Base-by-base conservation (phyloP, 2,329 filamentous ascomycete genomes). In the Penicillium brasilianum region DNA sequence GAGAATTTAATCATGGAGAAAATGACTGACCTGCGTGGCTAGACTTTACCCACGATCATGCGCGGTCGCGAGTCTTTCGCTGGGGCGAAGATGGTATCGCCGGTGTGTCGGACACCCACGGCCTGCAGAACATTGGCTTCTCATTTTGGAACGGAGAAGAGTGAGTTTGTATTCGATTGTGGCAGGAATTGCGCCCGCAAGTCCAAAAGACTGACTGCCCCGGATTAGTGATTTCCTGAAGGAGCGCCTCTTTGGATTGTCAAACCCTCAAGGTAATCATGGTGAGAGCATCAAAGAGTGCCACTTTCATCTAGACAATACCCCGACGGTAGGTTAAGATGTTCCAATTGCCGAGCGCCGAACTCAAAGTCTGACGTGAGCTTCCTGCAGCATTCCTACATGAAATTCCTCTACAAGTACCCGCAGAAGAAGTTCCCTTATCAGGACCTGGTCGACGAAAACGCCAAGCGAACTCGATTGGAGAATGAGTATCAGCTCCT, bases 391-490 rank as follows among this genome's bases (percentile, higher is more conserved):
- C 93, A 97, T 79, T 96, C 94, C 30, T 98, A 98, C 82, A 98
- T 98, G 94, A 98, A 98, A 78, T 96, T 89, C 74, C 88, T 98
- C 68, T 98, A 98, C 86, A 98, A 98, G 79, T 96, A 97, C 71
- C 95, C 95, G 0, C 94, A 98, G 79, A 86, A 85, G 71, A 88
- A 89, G 65, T 98, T 98, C 72, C 95, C 94, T 2, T 98, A 98
- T 81, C 85, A 97, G 76, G 88, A 97, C 66, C 83, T 98, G 50
- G 81, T 96, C 66, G 83, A 91, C 66, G 92, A 96, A 73, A 98
- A 97, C 74, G 93, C 88, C 46, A 86, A 84, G 67, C 87, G 93
- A 66, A 84, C 85, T 58, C 91, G 89, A 76, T 76, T 88, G 69
- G 93, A 97, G 65, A 86, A 86, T 51, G 94, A 98, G 75, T 98